Conservation (phyloP, 179 eudicot species). For the Actinidia arguta region DNA sequence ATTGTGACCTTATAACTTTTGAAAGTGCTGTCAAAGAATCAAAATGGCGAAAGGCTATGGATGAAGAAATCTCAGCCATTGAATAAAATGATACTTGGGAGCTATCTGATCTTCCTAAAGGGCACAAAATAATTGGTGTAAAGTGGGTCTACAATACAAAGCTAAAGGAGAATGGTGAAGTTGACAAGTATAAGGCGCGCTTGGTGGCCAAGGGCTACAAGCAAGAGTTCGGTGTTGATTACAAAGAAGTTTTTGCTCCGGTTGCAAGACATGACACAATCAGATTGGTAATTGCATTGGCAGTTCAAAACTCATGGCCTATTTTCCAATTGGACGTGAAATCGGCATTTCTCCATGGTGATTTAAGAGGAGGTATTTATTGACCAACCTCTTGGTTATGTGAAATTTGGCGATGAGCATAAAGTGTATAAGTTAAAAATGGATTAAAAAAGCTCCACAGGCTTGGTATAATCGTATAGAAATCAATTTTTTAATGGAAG, state of each 20-base stretch:
- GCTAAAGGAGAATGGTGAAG: too few species aligned
- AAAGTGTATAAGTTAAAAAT: too few species aligned
- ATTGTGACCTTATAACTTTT: not conserved
- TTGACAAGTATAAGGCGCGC: not conserved
- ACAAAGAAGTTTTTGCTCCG: too few species aligned
- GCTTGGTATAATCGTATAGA: too few species aligned
- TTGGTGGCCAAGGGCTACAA: too few species aligned
- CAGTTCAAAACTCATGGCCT: not conserved
- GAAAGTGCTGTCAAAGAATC: not conserved
- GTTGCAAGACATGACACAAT: too few species aligned
- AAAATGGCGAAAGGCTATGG: conserved; percentile 4
- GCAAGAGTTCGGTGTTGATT: too few species aligned
- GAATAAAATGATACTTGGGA: not conserved
- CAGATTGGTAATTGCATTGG: too few species aligned
- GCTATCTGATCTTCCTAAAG: too few species aligned
- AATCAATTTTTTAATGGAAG: too few species aligned
- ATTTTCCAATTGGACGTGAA: not conserved
- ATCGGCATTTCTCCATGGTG: not conserved
- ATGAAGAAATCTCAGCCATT: not conserved
- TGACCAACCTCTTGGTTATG: not conserved
- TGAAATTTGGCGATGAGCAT: not conserved
- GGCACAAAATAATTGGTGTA: not conserved
- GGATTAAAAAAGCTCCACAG: too few species aligned
- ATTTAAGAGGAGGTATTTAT: not conserved
- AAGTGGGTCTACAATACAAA: not conserved